Evolutionary conservation across 805 yeast species (phyloP), one percentile per base, ranked within the genome.

Genomic region (Citeromyces matritensis): DNA sequence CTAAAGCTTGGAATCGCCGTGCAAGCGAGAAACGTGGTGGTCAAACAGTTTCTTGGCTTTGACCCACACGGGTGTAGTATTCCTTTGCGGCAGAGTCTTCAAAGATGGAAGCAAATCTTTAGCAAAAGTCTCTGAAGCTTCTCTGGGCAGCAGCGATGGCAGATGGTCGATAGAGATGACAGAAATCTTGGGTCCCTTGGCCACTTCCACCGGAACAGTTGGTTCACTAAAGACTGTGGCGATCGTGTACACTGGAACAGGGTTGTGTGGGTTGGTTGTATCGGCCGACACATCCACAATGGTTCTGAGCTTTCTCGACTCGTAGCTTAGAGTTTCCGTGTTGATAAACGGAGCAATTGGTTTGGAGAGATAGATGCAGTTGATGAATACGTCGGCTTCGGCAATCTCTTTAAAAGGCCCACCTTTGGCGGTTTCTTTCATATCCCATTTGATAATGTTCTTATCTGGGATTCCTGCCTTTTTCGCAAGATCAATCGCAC

Each of bases 261-360:
- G 99, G 62, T 91, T 91, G 65, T 85, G 88, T 38, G 96, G 96
- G 57, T 91, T 91, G 34, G 98, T 91, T 30, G 97, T 91, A 60
- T 91, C 99, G 35, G 98, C 98, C 32, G 95, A 82, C 35, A 91
- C 99, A 55, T 91, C 99, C 33, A 91, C 96, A 38, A 91, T 84
- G 11, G 93, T 83, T 56, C 88, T 73, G 50, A 91, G 69, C 41
- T 67, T 77, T 72, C 98, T 83, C 40, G 62, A 57, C 28, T 62
- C 57, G 36, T 50, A 54, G 58, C 81, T 80, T 52, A 91, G 67
- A 36, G 69, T 54, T 23, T 79, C 80, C 43, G 51, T 56, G 57
- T 77, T 72, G 49, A 84, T 66, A 53, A 91, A 91, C 33, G 97
- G 96, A 23, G 97, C 77, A 48, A 91, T 91, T 50, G 95, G 94